Conservation (phyloP, 2,329 filamentous ascomycete species). For the Emydomyces testavorans region DNA sequence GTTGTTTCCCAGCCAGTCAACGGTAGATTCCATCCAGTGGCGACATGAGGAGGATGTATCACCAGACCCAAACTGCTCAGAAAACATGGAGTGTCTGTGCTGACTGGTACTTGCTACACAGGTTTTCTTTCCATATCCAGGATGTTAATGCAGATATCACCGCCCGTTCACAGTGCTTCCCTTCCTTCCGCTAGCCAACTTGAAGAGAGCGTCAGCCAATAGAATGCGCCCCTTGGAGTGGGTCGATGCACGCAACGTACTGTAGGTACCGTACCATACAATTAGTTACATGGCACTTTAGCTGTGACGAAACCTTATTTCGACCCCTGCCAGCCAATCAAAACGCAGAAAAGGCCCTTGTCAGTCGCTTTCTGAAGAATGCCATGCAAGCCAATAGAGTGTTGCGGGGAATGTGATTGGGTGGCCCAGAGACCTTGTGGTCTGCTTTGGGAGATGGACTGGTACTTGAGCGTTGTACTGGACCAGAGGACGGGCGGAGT, state of each 20-base stretch:
- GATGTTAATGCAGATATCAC: background rate
- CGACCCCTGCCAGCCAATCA: background rate
- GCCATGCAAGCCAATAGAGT: conserved; percentile 1
- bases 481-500: background rate
- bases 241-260: background rate
- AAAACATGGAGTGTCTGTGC: background rate
- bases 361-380: conserved; percentile 9
- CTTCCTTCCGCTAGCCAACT: too few relatives aligned
- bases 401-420: background rate
- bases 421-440: background rate
- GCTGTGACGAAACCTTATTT: conserved; percentile 5
- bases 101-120: background rate
- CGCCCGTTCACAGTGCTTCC: background rate
- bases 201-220: background rate
- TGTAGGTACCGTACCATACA: background rate
- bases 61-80: background rate
- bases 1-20: too few relatives aligned
- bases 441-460: background rate
- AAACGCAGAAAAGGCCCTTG: background rate
- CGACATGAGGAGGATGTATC: background rate
- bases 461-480: background rate
- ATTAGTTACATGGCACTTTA: too few relatives aligned
- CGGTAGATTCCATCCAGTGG: background rate
- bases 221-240: background rate
- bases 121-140: background rate